A percentile compares a stretch with the other conserved stretches of the same genome.
phyloP scores from a whole-genome alignment of 2,329 filamentous ascomycete genomes.

The Berkeleyomyces basicola region DNA sequence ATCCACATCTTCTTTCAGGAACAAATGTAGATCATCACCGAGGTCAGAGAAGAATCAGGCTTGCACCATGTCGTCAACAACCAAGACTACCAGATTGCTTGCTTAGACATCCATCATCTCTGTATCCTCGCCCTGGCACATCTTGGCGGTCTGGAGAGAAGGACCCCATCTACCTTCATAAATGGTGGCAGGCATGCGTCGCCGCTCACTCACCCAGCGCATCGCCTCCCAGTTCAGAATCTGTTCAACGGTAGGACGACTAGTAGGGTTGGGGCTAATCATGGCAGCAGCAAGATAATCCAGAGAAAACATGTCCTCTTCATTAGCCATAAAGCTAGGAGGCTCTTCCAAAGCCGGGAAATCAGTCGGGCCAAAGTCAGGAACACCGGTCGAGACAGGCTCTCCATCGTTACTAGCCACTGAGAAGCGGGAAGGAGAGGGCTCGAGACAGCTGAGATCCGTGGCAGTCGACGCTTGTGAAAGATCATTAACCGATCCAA shows the following conservation, averaged over 20 bases:
- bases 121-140: slow-evolving; percentile 37
- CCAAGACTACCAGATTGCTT: not conserved
- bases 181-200: slow-evolving; percentile 78
- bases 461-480: not conserved
- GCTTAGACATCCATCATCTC: slow-evolving; percentile 43
- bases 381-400: slow-evolving; percentile 2
- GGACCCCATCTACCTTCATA: slow-evolving; percentile 96
- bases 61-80: not conserved
- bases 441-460: not conserved
- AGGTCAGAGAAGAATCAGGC: not conserved
- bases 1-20: slow-evolving; percentile 4
- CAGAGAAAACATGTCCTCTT: slow-evolving; percentile 53
- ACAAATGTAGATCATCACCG: not conserved
- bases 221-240: slow-evolving; percentile 59
- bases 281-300: slow-evolving; percentile 77
- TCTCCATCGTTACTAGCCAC: not conserved
- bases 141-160: slow-evolving; percentile 19
- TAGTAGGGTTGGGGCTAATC: slow-evolving; percentile 57
- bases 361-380: slow-evolving; percentile 27
- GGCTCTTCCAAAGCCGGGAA: slow-evolving; percentile 41
- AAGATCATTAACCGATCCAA: slow-evolving; percentile 54
- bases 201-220: slow-evolving; percentile 60
- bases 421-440: slow-evolving; percentile 1
- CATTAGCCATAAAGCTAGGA: slow-evolving; percentile 78
- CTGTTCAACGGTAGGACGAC: slow-evolving; percentile 59